phyloP scores from a whole-genome alignment of 129 eudicot genomes.

The Sambucus nigra region DNA sequence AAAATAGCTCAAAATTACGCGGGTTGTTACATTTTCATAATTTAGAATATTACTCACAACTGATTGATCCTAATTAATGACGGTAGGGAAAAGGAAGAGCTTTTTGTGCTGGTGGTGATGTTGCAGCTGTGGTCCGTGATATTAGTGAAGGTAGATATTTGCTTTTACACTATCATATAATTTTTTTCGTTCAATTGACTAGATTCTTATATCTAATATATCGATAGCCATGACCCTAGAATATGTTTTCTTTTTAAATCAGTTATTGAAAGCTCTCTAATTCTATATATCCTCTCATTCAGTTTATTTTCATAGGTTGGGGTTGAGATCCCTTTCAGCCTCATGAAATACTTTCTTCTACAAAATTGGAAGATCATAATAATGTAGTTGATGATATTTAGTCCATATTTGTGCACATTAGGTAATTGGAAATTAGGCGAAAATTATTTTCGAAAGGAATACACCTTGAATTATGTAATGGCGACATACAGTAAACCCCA shows the following conservation, averaged over 20 bases:
- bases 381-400: slow-evolving; percentile 1
- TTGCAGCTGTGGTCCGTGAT: slow-evolving; percentile 60
- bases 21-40: not conserved
- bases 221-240: no score
- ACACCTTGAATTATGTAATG: slow-evolving; percentile 59
- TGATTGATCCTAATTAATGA: no score
- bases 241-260: no score
- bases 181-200: no score
- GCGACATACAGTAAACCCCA: slow-evolving; percentile 85
- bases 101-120: slow-evolving; percentile 99
- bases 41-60: not conserved
- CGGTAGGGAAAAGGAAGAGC: slow-evolving; percentile 84
- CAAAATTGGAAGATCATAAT: not conserved
- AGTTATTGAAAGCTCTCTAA: no score
- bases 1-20: no score
- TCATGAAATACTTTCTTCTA: not conserved
- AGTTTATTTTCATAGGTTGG: not conserved
- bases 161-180: not conserved
- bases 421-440: slow-evolving; percentile 76
- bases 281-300: not conserved
- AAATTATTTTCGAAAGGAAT: slow-evolving; percentile 55
- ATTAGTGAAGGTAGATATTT: slow-evolving; percentile 40
- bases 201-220: no score
- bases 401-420: slow-evolving; percentile 20
- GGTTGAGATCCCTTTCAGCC: not conserved